A percentile compares a stretch with the other conserved stretches of the same genome.
Conservation (phyloP, 306 rosid genomes). For the Alnus glutinosa region DNA sequence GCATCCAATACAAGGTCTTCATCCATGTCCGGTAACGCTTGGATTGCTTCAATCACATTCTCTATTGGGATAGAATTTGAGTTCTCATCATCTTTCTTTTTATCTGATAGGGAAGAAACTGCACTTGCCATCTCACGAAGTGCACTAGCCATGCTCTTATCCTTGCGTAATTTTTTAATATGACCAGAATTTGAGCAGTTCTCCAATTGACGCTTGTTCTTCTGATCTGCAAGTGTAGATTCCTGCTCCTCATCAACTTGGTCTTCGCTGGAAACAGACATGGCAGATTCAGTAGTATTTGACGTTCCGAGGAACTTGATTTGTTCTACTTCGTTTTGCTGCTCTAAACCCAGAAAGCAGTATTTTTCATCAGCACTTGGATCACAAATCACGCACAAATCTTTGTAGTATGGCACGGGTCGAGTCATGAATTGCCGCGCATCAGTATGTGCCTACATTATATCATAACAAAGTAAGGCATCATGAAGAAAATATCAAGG, state of each 20-base stretch:
- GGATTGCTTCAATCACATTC: slow-evolving; percentile 60
- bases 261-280: slow-evolving; percentile 44
- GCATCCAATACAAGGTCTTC: slow-evolving; percentile 82
- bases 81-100: slow-evolving; percentile 43
- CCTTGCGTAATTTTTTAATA: slow-evolving; percentile 45
- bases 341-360: slow-evolving; percentile 39
- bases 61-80: slow-evolving; percentile 48
- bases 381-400: slow-evolving; percentile 64
- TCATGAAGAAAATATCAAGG: neutral
- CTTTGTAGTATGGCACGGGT: slow-evolving; percentile 65
- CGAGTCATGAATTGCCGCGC: slow-evolving; percentile 83
- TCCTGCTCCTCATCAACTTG: slow-evolving; percentile 32
- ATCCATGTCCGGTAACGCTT: slow-evolving; percentile 80
- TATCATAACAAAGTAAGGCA: slow-evolving; percentile 22
- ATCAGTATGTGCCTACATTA: slow-evolving; percentile 65
- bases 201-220: slow-evolving; percentile 52
- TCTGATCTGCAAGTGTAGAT: slow-evolving; percentile 34
- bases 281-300: slow-evolving; percentile 41
- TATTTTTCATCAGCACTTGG: slow-evolving; percentile 49
- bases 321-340: slow-evolving; percentile 37
- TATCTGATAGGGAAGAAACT: slow-evolving; percentile 54
- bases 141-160: slow-evolving; percentile 55
- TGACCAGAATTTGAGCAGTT: slow-evolving; percentile 29
- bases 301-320: slow-evolving; percentile 21
- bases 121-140: slow-evolving; percentile 63